Conservation (phyloP, 805 yeast genomes). For the Kregervanrija pseudodelftensis region DNA sequence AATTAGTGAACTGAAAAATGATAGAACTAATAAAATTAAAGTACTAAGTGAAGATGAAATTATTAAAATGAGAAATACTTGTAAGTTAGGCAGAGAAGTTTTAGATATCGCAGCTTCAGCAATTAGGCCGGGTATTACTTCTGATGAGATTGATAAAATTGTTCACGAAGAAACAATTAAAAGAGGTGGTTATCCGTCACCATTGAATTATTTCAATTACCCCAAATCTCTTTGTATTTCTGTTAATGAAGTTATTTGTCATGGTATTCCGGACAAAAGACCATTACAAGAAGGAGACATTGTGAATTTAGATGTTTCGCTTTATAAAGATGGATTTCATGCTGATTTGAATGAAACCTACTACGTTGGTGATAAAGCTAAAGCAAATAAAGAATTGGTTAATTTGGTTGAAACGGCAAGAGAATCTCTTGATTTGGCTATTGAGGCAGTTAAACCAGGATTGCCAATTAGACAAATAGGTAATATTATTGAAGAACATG, state of each 20-base stretch:
- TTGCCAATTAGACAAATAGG: slow-evolving; percentile 81
- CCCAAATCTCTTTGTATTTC: slow-evolving; percentile 93
- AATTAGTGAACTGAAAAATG: slow-evolving; percentile 63
- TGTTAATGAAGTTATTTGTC: slow-evolving; percentile 92
- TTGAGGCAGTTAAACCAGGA: slow-evolving; percentile 85
- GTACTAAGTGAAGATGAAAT: slow-evolving; percentile 62
- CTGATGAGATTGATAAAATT: slow-evolving; percentile 82
- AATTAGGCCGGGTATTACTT: slow-evolving; percentile 80
- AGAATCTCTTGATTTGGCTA: slow-evolving; percentile 80
- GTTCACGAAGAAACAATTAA: slow-evolving; percentile 85
- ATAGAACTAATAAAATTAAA: slow-evolving; percentile 59
- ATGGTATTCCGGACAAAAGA: slow-evolving; percentile 92
- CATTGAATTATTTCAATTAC: slow-evolving; percentile 87
- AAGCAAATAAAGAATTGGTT: slow-evolving; percentile 70
- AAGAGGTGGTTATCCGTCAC: slow-evolving; percentile 89
- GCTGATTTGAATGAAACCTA: slow-evolving; percentile 95
- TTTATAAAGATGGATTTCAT: slow-evolving; percentile 83
- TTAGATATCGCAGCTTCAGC: slow-evolving; percentile 82
- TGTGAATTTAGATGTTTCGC: slow-evolving; percentile 80
- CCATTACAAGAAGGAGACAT: slow-evolving; percentile 90
- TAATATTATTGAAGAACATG: slow-evolving; percentile 80
- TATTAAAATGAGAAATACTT: slow-evolving; percentile 68
- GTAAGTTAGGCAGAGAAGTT: slow-evolving; percentile 76
- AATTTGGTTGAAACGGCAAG: slow-evolving; percentile 88
- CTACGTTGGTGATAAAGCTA: slow-evolving; percentile 88